phyloP scores from a whole-genome alignment of 441 rosid species.

The Raphanus hybrid region DNA sequence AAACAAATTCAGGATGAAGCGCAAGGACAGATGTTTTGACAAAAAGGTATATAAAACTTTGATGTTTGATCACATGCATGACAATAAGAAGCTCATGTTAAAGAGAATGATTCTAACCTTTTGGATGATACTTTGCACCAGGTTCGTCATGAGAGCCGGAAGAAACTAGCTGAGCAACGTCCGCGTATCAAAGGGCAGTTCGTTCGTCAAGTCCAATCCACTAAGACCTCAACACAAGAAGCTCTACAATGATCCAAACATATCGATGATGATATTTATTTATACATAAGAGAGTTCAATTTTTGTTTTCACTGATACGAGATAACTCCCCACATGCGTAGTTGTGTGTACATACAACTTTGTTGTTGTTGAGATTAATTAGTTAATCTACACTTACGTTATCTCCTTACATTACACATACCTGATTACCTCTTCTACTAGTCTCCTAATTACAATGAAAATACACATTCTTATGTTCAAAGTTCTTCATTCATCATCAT shows the following conservation, averaged over 20 bases:
- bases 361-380: not conserved
- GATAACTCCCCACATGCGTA: not conserved
- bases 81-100: no score
- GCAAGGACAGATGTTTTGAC: constrained; percentile 88
- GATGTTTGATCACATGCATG: no score
- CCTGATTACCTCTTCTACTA: not conserved
- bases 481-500: constrained; percentile 38
- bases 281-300: not conserved
- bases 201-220: constrained; percentile 62
- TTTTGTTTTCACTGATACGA: not conserved
- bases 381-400: not conserved
- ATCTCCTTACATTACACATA: constrained; percentile 12
- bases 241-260: not conserved
- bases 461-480: constrained; percentile 16
- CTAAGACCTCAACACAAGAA: not conserved
- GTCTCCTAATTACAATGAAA: constrained; percentile 18
- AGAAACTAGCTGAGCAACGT: constrained; percentile 88
- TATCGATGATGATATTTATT: not conserved
- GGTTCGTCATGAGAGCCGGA: constrained; percentile 91
- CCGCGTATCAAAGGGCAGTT: constrained; percentile 91
- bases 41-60: no score
- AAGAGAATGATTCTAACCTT: no score
- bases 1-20: constrained; percentile 81
- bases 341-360: not conserved
- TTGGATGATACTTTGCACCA: constrained; percentile 2